Percentiles rank a stretch among this genome's conserved stretches.
Conservation (phyloP, 2,329 filamentous ascomycete species). For the Metarhizium humberi region DNA sequence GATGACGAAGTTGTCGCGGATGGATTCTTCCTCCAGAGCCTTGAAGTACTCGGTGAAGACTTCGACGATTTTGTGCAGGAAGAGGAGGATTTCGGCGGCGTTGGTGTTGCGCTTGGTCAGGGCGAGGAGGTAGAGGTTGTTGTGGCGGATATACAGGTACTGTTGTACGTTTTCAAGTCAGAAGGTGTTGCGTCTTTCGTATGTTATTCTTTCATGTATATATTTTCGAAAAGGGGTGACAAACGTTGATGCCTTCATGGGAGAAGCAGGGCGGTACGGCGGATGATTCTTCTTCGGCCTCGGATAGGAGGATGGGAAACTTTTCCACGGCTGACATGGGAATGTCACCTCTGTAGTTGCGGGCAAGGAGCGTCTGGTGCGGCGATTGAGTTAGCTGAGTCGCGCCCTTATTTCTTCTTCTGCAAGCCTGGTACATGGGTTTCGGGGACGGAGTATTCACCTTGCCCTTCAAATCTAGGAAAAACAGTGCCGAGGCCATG, state of each 20-base stretch:
- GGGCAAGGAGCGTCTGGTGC: constrained; percentile 82
- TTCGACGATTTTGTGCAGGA: constrained; percentile 95
- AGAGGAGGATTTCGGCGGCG: constrained; percentile 94
- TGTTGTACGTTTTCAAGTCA: constrained; percentile 22
- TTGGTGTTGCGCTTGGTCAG: constrained; percentile 98
- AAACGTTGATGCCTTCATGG: constrained; percentile 93
- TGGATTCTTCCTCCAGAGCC: constrained; percentile 95
- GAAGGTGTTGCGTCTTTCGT: too few species aligned
- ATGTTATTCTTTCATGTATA: too few species aligned
- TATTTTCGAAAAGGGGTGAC: constrained; percentile 21
- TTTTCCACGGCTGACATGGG: constrained; percentile 99
- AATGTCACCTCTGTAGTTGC: constrained; percentile 97
- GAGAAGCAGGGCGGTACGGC: constrained; percentile 97
- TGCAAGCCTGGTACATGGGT: background rate
- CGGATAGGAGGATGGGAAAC: constrained; percentile 89
- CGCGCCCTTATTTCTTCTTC: background rate
- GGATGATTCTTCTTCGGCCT: constrained; percentile 98
- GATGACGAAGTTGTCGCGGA: constrained; percentile 97
- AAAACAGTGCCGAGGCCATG: constrained; percentile 98
- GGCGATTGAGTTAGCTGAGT: constrained; percentile 4
- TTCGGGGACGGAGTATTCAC: constrained; percentile 31
- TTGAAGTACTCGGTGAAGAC: constrained; percentile 99
- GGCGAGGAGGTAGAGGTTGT: constrained; percentile 96
- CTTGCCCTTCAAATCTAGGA: constrained; percentile 99
- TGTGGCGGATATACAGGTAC: constrained; percentile 99